phyloP scores from a whole-genome alignment of 2,329 filamentous ascomycete species.

The Domatiomyces catenatus region DNA sequence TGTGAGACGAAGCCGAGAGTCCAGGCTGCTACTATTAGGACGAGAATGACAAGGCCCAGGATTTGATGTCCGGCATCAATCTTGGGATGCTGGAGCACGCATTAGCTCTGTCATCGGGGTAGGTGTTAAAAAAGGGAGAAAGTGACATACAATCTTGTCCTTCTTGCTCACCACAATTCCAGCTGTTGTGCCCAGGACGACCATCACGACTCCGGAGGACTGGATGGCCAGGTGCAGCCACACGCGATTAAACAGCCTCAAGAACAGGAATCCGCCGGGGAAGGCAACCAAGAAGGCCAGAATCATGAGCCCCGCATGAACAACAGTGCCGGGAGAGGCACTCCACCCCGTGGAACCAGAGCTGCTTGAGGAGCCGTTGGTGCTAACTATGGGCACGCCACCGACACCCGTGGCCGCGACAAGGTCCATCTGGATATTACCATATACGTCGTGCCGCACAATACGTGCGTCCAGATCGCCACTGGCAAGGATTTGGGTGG shows the following conservation, averaged over 20 bases:
- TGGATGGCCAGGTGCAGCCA: slow-evolving; percentile 43
- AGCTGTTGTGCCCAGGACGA: slow-evolving; percentile 36
- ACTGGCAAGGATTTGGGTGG: slow-evolving; percentile 27
- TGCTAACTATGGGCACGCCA: slow-evolving; percentile 25
- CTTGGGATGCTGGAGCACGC: slow-evolving; percentile 30
- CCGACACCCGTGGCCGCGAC: slow-evolving; percentile 33
- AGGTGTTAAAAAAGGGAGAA: neutral
- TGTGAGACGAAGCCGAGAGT: slow-evolving; percentile 43
- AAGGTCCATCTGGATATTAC: slow-evolving; percentile 43
- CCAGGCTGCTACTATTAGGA: slow-evolving; percentile 39
- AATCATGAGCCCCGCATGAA: slow-evolving; percentile 37
- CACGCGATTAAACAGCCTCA: slow-evolving; percentile 37
- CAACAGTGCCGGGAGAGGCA: slow-evolving; percentile 11
- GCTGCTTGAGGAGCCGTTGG: slow-evolving; percentile 7
- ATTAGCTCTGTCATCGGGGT: slow-evolving; percentile 2
- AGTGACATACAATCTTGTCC: slow-evolving; percentile 40
- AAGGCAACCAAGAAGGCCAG: slow-evolving; percentile 40
- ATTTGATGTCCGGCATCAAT: slow-evolving; percentile 42
- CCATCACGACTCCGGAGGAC: slow-evolving; percentile 32
- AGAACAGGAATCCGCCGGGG: slow-evolving; percentile 40
- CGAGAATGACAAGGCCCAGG: slow-evolving; percentile 40
- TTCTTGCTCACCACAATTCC: slow-evolving; percentile 39
- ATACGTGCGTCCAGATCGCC: slow-evolving; percentile 32
- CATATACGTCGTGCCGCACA: slow-evolving; percentile 39
- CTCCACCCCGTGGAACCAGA: slow-evolving; percentile 19